phyloP scores from a whole-genome alignment of 2,329 filamentous ascomycete species.

The Pseudogymnoascus sp. region DNA sequence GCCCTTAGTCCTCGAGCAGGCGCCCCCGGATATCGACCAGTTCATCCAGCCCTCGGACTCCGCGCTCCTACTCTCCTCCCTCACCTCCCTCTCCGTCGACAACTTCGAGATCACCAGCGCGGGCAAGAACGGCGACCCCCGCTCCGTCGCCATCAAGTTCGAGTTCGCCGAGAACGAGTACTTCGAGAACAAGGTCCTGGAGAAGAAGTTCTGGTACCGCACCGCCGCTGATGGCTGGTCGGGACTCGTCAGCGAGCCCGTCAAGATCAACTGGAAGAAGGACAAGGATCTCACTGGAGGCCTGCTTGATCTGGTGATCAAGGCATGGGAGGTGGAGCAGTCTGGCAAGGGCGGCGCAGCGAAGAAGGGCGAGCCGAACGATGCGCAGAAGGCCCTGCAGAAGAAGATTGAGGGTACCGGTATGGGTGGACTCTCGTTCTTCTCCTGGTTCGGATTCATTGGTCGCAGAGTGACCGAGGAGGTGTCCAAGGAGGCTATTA shows the following conservation, averaged over 20 bases:
- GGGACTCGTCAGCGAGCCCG: slow-evolving; percentile 80
- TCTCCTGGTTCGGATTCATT: slow-evolving; percentile 78
- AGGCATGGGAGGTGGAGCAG: slow-evolving; percentile 57
- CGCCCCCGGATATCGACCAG: slow-evolving; percentile 77
- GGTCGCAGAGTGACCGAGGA: slow-evolving; percentile 62
- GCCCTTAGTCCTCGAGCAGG: slow-evolving; percentile 85
- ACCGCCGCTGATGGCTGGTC: slow-evolving; percentile 58
- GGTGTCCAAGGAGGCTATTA: slow-evolving; percentile 56
- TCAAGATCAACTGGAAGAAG: slow-evolving; percentile 80
- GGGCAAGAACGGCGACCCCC: slow-evolving; percentile 61
- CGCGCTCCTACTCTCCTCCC: slow-evolving; percentile 58
- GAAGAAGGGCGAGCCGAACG: slow-evolving; percentile 31
- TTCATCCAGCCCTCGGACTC: slow-evolving; percentile 79
- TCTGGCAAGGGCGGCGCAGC: slow-evolving; percentile 28
- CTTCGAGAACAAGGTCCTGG: slow-evolving; percentile 68
- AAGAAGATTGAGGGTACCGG: slow-evolving; percentile 50
- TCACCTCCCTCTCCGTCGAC: slow-evolving; percentile 63
- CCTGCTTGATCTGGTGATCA: slow-evolving; percentile 63
- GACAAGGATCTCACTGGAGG: slow-evolving; percentile 78
- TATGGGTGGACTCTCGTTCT: slow-evolving; percentile 68
- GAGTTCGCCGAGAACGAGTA: slow-evolving; percentile 74
- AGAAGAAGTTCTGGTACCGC: slow-evolving; percentile 91
- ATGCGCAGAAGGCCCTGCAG: slow-evolving; percentile 43
- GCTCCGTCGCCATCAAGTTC: slow-evolving; percentile 69
- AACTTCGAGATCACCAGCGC: slow-evolving; percentile 67